Percentiles rank a stretch among this genome's conserved stretches.
Conservation (phyloP, 2,329 filamentous ascomycete species). For the Colletotrichum sp. region DNA sequence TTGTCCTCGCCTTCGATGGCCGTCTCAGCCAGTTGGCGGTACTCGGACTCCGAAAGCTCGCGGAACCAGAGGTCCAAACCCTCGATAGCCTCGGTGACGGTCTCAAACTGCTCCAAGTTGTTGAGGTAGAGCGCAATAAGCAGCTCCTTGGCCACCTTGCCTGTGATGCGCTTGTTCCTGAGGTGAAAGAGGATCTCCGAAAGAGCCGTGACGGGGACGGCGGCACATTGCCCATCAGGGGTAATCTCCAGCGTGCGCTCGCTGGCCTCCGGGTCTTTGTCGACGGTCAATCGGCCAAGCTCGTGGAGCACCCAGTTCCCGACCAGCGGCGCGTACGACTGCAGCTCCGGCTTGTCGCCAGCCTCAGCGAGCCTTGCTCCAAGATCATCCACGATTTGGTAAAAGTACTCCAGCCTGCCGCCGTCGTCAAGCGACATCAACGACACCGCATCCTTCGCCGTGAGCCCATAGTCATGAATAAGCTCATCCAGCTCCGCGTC, state of each 20-base stretch:
- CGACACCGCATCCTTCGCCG: slow-evolving; percentile 82
- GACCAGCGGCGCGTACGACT: slow-evolving; percentile 50
- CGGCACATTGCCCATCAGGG: slow-evolving; percentile 49
- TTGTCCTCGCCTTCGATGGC: slow-evolving; percentile 52
- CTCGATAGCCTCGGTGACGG: slow-evolving; percentile 51
- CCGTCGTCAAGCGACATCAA: slow-evolving; percentile 80
- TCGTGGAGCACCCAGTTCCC: slow-evolving; percentile 78
- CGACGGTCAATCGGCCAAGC: slow-evolving; percentile 70
- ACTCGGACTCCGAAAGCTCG: slow-evolving; percentile 54
- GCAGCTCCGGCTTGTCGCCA: slow-evolving; percentile 27
- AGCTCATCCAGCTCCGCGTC: slow-evolving; percentile 73
- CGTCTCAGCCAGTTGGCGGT: slow-evolving; percentile 48
- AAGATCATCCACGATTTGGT: slow-evolving; percentile 63
- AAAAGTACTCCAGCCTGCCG: slow-evolving; percentile 82
- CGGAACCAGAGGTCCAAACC: slow-evolving; percentile 58
- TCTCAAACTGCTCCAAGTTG: slow-evolving; percentile 41
- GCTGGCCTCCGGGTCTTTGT: slow-evolving; percentile 37
- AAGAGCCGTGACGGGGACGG: slow-evolving; percentile 52
- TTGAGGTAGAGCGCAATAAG: slow-evolving; percentile 57
- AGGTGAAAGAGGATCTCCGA: slow-evolving; percentile 58
- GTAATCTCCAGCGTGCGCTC: slow-evolving; percentile 39
- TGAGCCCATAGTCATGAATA: slow-evolving; percentile 69
- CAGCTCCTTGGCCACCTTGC: slow-evolving; percentile 63
- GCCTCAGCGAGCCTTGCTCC: slow-evolving; percentile 29
- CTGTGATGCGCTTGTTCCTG: slow-evolving; percentile 54